A percentile compares a stretch with the other conserved stretches of the same genome.
These are phyloP conservation scores for Backusella mclennaniae DNA, from an alignment of 192 early-diverging fungal species.

Conservation along the genomic window DNA sequence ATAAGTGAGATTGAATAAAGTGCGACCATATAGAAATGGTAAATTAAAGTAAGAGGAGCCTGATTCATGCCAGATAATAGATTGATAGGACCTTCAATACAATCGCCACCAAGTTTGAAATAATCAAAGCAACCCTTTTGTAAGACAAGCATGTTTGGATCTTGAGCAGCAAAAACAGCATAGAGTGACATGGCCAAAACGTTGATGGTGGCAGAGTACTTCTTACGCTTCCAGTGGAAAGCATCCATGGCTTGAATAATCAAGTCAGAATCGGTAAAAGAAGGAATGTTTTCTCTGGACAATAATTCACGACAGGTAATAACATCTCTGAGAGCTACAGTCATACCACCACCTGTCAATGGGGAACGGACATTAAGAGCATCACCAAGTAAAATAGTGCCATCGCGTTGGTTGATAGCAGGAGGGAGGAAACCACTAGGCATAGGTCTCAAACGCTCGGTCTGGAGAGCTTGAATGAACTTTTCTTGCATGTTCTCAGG, in stretches of 20 bases:
- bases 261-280: constrained; percentile 43
- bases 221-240: constrained; percentile 76
- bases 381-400: constrained; percentile 91
- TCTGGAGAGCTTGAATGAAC: constrained; percentile 67
- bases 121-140: constrained; percentile 88
- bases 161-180: constrained; percentile 80
- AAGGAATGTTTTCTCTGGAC: constrained; percentile 37
- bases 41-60: constrained; percentile 69
- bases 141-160: constrained; percentile 66
- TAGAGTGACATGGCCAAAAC: constrained; percentile 90
- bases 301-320: constrained; percentile 65
- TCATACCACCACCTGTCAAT: constrained; percentile 95
- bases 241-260: constrained; percentile 57
- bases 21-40: constrained; percentile 94
- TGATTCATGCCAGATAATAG: constrained; percentile 79
- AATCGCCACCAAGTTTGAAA: constrained; percentile 79
- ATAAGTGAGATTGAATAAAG: constrained; percentile 57
- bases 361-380: constrained; percentile 95
- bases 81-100: constrained; percentile 77
- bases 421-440: constrained; percentile 87
- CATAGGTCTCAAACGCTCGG: constrained; percentile 76
- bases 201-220: constrained; percentile 76
- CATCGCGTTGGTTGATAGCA: constrained; percentile 59
- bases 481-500: constrained; percentile 58
- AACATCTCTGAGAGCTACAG: constrained; percentile 90